Conservation (phyloP, 306 rosid species). For the Begonia loranthoides region DNA sequence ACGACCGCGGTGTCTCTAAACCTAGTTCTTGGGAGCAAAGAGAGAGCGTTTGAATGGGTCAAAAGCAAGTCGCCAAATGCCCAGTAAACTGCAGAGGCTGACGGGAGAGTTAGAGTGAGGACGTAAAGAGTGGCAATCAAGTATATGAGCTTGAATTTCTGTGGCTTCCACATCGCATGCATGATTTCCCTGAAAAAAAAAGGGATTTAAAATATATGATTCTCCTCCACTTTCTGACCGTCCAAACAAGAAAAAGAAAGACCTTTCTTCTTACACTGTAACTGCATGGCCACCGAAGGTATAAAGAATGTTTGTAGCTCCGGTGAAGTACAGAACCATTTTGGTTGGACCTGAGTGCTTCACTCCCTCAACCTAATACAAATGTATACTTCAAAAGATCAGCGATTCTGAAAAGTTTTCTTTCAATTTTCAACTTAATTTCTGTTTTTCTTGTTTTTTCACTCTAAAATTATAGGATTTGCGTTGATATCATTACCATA, state of each 20-base stretch:
- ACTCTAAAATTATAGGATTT: too few relatives aligned
- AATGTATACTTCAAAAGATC: not conserved
- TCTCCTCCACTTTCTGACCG: too few relatives aligned
- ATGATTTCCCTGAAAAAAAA: slow-evolving; percentile 58
- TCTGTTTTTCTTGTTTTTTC: not conserved
- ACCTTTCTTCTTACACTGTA: slow-evolving; percentile 51
- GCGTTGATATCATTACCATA: too few relatives aligned
- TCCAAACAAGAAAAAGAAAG: too few relatives aligned
- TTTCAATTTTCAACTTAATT: not conserved
- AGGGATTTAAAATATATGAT: not conserved
- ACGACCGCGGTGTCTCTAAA: slow-evolving; percentile 74
- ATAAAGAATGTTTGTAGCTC: slow-evolving; percentile 96
- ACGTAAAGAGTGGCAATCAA: slow-evolving; percentile 83
- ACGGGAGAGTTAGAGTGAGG: slow-evolving; percentile 79
- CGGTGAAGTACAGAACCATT: slow-evolving; percentile 89
- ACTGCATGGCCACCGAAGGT: slow-evolving; percentile 99
- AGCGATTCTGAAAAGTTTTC: not conserved
- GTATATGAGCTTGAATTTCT: slow-evolving; percentile 83
- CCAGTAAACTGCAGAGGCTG: slow-evolving; percentile 93
- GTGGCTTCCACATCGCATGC: slow-evolving; percentile 99
- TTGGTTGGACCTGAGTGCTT: slow-evolving; percentile 83
- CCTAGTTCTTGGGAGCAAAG: slow-evolving; percentile 66
- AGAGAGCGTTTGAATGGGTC: slow-evolving; percentile 82
- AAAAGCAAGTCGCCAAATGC: slow-evolving; percentile 87
- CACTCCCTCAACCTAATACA: slow-evolving; percentile 65